A percentile compares a stretch with the other conserved stretches of the same genome.
These are phyloP conservation scores for Zygotorulaspora danielsina DNA, from an alignment of 805 yeast species.

Conservation along the genomic window DNA sequence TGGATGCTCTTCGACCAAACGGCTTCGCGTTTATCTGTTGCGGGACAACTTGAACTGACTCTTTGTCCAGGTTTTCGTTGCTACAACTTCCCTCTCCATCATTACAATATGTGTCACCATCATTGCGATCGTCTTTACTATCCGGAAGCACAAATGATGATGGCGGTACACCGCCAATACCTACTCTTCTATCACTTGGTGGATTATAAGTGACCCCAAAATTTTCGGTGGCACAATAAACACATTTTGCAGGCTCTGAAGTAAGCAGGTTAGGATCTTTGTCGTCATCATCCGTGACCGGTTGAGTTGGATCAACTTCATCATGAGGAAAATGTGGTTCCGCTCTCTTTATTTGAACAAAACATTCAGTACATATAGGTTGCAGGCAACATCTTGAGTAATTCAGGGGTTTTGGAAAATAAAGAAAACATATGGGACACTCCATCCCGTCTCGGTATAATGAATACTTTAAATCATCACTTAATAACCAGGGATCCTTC, in stretches of 20 bases:
- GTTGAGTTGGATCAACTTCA: slow-evolving; percentile 35
- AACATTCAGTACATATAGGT: slow-evolving; percentile 93
- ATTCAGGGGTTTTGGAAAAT: slow-evolving; percentile 74
- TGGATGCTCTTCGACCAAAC: slow-evolving; percentile 45
- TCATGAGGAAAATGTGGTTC: slow-evolving; percentile 95
- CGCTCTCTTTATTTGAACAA: slow-evolving; percentile 83
- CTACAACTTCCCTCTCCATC: slow-evolving; percentile 13
- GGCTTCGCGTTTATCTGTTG: background rate
- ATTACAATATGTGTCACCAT: slow-evolving; percentile 3
- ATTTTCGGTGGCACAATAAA: slow-evolving; percentile 84
- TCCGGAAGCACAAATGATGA: slow-evolving; percentile 30
- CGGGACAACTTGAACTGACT: slow-evolving; percentile 4
- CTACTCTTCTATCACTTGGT: slow-evolving; percentile 49
- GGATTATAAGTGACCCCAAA: slow-evolving; percentile 84
- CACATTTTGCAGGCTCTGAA: slow-evolving; percentile 87
- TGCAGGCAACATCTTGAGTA: slow-evolving; percentile 84
- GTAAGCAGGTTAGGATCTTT: slow-evolving; percentile 59
- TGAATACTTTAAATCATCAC: slow-evolving; percentile 44
- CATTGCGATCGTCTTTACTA: background rate
- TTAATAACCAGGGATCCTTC: slow-evolving; percentile 25
- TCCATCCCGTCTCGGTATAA: slow-evolving; percentile 70
- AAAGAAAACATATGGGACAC: slow-evolving; percentile 92
- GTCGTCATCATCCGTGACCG: slow-evolving; percentile 28
- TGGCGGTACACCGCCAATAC: slow-evolving; percentile 55
- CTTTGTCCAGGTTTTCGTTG: slow-evolving; percentile 11